phyloP scores from a whole-genome alignment of 768 basidiomycete species.

The Amanita rubescens region DNA sequence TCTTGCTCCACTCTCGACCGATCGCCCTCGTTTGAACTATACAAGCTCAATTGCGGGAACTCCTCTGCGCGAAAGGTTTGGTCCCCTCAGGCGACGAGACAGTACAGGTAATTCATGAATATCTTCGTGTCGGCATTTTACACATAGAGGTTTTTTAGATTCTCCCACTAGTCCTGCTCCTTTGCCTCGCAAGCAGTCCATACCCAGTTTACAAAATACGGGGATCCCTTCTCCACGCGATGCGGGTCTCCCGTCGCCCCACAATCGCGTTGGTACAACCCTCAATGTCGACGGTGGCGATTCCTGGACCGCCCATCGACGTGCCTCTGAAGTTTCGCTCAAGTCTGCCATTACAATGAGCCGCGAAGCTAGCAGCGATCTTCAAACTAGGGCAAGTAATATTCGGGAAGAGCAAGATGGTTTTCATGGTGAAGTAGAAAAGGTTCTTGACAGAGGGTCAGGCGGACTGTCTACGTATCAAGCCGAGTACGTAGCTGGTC shows the following conservation, averaged over 20 bases:
- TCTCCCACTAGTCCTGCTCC: constrained; percentile 34
- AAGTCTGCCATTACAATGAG: constrained; percentile 31
- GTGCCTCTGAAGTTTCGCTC: constrained; percentile 47
- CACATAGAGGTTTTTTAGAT: constrained; percentile 34
- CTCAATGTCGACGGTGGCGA: constrained; percentile 72
- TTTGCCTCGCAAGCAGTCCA: constrained; percentile 60
- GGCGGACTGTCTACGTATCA: not conserved
- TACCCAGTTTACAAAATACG: constrained; percentile 54
- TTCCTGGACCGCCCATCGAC: constrained; percentile 59
- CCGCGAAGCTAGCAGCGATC: constrained; percentile 32
- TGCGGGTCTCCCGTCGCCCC: constrained; percentile 52
- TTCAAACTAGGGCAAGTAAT: constrained; percentile 34
- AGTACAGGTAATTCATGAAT: constrained; percentile 45
- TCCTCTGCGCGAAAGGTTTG: constrained; percentile 64
- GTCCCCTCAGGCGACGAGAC: constrained; percentile 57
- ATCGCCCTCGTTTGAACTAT: constrained; percentile 53
- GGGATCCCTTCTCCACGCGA: constrained; percentile 56
- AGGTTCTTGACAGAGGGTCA: not conserved
- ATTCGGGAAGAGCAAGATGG: constrained; percentile 48
- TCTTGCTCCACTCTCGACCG: constrained; percentile 53
- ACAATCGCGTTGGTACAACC: constrained; percentile 50
- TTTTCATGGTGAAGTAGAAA: constrained; percentile 2
- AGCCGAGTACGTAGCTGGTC: not conserved
- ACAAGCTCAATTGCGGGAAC: constrained; percentile 39
- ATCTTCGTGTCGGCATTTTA: constrained; percentile 5